phyloP scores from a whole-genome alignment of 2,329 filamentous ascomycete genomes.

The Grosmannia huntii region DNA sequence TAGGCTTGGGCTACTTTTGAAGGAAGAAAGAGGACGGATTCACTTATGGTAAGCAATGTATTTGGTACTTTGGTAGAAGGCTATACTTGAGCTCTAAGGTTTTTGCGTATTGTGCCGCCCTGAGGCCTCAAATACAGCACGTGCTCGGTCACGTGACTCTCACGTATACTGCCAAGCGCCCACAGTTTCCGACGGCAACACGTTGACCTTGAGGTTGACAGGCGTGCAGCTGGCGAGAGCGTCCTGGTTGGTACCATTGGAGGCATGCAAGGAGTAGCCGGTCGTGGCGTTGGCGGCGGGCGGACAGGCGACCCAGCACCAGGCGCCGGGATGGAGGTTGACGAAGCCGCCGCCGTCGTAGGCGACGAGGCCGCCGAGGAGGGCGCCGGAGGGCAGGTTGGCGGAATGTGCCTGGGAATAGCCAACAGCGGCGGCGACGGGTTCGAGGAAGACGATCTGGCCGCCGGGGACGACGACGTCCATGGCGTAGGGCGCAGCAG shows the following conservation, averaged over 20 bases:
- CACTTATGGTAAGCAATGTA: too few relatives aligned
- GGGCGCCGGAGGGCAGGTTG: constrained; percentile 16
- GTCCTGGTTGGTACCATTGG: constrained; percentile 15
- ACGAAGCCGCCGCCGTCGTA: constrained; percentile 19
- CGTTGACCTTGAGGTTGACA: constrained; percentile 18
- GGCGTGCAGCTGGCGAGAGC: constrained; percentile 13
- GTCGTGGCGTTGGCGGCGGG: constrained; percentile 14
- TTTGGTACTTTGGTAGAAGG: too few relatives aligned
- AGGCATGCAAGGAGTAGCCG: constrained; percentile 16
- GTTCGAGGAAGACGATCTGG: constrained; percentile 19
- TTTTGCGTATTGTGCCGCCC: too few relatives aligned
- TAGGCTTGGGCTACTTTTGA: too few relatives aligned
- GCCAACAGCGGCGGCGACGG: constrained; percentile 16
- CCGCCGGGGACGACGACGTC: constrained; percentile 21
- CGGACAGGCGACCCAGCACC: constrained; percentile 18
- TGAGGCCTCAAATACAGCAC: too few relatives aligned
- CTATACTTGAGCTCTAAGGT: too few relatives aligned
- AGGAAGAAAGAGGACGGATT: too few relatives aligned
- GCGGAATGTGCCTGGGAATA: constrained; percentile 23
- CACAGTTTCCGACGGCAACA: constrained; percentile 10
- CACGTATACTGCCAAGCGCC: constrained; percentile 21
- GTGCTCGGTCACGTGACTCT: background rate
- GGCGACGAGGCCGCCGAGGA: constrained; percentile 16
- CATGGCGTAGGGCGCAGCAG: constrained; percentile 13
- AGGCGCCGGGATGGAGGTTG: constrained; percentile 19